Percentiles rank a stretch among this genome's conserved stretches.
Conservation (phyloP, 805 yeast species). For the Candida succiphila region DNA sequence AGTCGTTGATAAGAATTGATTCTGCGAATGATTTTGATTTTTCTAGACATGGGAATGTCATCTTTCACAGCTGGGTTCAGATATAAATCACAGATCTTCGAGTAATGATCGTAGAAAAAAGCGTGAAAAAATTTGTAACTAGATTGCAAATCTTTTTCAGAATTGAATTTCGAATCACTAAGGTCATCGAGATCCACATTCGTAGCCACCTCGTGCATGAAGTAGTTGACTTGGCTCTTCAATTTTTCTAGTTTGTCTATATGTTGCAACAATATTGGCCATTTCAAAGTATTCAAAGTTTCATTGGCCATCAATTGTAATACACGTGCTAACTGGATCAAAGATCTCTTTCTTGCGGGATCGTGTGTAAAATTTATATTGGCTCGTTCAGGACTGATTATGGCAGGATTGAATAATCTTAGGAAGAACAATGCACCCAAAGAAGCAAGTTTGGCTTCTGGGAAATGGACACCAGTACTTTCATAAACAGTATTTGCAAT, state of each 20-base stretch:
- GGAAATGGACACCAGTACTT: constrained; percentile 51
- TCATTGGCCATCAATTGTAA: constrained; percentile 85
- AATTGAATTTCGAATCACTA: constrained; percentile 13
- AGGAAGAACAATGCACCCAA: constrained; percentile 83
- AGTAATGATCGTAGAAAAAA: constrained; percentile 41
- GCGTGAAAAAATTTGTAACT: constrained; percentile 27
- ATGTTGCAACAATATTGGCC: constrained; percentile 37
- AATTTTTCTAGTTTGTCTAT: constrained; percentile 30
- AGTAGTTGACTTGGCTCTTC: constrained; percentile 27
- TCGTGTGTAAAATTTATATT: constrained; percentile 11
- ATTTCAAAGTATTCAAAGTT: constrained; percentile 52
- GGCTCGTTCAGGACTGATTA: constrained; percentile 72
- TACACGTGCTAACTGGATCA: constrained; percentile 72
- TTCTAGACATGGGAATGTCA: constrained; percentile 8
- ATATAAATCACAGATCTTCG: constrained; percentile 12
- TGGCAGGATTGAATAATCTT: constrained; percentile 78
- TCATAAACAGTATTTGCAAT: constrained; percentile 58
- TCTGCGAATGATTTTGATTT: constrained; percentile 21
- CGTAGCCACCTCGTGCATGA: constrained; percentile 21
- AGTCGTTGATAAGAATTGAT: constrained; percentile 38
- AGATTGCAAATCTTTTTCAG: constrained; percentile 12
- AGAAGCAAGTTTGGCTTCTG: constrained; percentile 56
- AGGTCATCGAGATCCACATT: neutral
- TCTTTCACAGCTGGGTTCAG: neutral
- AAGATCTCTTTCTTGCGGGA: constrained; percentile 40